Conservation (phyloP, 257 asterid genomes). For the Jacaranda mimosifolia region DNA sequence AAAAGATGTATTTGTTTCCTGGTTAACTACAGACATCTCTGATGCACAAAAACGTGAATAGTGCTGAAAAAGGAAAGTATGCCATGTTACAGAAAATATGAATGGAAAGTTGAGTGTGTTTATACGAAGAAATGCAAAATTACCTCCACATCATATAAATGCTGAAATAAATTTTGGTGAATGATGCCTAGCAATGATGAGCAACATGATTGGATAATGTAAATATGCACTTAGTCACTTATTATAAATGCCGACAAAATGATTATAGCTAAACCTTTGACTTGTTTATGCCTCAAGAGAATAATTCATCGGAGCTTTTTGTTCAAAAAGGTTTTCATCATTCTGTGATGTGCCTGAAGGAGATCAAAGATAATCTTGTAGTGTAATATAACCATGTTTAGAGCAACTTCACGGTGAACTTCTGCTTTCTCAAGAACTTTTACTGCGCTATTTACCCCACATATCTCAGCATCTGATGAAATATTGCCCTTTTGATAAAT, state of each 20-base stretch:
- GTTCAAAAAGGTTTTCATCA: no score
- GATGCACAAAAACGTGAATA: neutral
- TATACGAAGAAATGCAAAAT: neutral
- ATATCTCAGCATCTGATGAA: neutral
- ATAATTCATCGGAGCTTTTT: no score
- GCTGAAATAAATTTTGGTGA: no score
- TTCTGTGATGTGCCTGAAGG: neutral
- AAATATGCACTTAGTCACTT: neutral
- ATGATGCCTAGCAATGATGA: neutral
- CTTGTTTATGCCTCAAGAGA: no score
- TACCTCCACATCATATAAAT: no score
- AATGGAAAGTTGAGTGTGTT: neutral
- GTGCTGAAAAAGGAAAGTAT: slow-evolving; percentile 3
- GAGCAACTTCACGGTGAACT: neutral
- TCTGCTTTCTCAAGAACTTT: neutral
- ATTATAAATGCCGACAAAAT: no score
- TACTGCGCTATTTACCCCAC: neutral
- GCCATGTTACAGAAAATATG: neutral
- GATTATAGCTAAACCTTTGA: no score
- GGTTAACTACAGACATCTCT: neutral
- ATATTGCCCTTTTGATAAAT: neutral
- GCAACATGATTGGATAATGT: neutral
- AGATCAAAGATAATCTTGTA: neutral
- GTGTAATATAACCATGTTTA: neutral
- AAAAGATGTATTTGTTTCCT: neutral